A percentile compares a stretch with the other conserved stretches of the same genome.
phyloP scores from a whole-genome alignment of 2,329 filamentous ascomycete genomes.

The Penicillium sp. region DNA sequence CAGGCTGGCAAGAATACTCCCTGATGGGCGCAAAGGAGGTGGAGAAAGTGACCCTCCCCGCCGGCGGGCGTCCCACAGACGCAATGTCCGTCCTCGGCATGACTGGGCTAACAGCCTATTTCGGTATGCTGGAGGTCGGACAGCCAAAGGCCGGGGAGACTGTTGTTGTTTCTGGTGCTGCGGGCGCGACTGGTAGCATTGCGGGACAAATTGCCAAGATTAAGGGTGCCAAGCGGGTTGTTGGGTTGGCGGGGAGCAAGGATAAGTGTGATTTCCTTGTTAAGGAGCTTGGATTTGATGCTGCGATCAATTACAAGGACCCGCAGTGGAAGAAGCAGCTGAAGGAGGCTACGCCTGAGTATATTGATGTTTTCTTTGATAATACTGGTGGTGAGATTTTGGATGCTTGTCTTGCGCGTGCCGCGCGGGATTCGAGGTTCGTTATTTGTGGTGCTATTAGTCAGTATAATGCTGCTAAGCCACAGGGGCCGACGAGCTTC shows the following conservation, averaged over 20 bases:
- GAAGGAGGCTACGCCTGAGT: constrained; percentile 57
- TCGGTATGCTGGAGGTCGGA: constrained; percentile 69
- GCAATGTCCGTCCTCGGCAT: constrained; percentile 63
- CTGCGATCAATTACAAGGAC: constrained; percentile 69
- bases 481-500: constrained; percentile 56
- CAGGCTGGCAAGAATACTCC: constrained; percentile 69
- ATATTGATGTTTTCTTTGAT: constrained; percentile 72
- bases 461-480: constrained; percentile 63
- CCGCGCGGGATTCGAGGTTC: constrained; percentile 64
- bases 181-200: constrained; percentile 74
- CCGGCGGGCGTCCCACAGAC: constrained; percentile 57
- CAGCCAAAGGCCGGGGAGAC: constrained; percentile 69
- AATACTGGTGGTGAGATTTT: constrained; percentile 74
- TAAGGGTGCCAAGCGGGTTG: constrained; percentile 61
- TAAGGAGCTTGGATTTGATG: constrained; percentile 66
- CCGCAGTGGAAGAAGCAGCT: constrained; percentile 62
- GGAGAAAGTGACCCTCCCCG: constrained; percentile 47
- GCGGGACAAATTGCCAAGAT: constrained; percentile 78
- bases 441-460: constrained; percentile 72
- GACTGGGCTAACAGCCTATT: constrained; percentile 75
- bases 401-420: constrained; percentile 64
- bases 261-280: constrained; percentile 69
- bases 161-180: constrained; percentile 75
- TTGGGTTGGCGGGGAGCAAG: constrained; percentile 66
- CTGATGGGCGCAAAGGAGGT: constrained; percentile 57